Conservation (phyloP, 192 early-diverging fungal genomes). For the Gryganskiella cystojenkinii region DNA sequence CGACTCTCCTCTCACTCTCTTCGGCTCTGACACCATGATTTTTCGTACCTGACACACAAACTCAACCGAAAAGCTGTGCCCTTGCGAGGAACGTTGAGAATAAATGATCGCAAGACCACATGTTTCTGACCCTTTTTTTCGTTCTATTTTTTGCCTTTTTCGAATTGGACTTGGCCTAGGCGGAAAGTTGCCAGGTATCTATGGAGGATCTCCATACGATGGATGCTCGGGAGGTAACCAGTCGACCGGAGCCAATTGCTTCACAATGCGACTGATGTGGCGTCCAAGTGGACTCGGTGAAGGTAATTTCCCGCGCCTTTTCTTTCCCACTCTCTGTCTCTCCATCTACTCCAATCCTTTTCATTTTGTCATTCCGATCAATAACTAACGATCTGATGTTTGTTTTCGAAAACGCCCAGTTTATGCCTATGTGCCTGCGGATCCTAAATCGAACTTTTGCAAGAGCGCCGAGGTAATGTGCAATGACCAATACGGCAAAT, state of each 20-base stretch:
- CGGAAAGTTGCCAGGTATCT: slow-evolving; percentile 62
- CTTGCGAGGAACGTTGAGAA: too few species aligned
- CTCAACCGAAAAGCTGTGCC: too few species aligned
- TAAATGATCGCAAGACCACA: not conserved
- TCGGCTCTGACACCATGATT: too few species aligned
- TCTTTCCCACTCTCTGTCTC: not conserved
- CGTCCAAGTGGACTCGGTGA: slow-evolving; percentile 43
- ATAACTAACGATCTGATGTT: too few species aligned
- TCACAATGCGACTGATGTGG: slow-evolving; percentile 65
- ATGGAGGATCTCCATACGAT: slow-evolving; percentile 50
- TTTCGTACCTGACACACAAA: too few species aligned
- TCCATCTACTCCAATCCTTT: not conserved
- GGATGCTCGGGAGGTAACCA: slow-evolving; percentile 61
- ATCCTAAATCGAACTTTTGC: slow-evolving; percentile 43
- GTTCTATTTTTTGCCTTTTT: not conserved
- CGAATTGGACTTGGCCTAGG: slow-evolving; percentile 19
- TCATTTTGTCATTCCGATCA: slow-evolving; percentile 2
- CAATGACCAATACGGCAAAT: slow-evolving; percentile 60
- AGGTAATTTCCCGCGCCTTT: slow-evolving; percentile 41
- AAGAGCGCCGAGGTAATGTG: slow-evolving; percentile 39
- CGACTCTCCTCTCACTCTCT: too few species aligned
- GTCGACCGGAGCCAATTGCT: slow-evolving; percentile 56
- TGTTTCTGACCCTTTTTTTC: not conserved
- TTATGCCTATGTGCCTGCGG: slow-evolving; percentile 59
- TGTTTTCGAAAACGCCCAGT: too few species aligned